phyloP scores from a whole-genome alignment of 129 eudicot genomes.

The Pseudognaphalium luteoalbum region DNA sequence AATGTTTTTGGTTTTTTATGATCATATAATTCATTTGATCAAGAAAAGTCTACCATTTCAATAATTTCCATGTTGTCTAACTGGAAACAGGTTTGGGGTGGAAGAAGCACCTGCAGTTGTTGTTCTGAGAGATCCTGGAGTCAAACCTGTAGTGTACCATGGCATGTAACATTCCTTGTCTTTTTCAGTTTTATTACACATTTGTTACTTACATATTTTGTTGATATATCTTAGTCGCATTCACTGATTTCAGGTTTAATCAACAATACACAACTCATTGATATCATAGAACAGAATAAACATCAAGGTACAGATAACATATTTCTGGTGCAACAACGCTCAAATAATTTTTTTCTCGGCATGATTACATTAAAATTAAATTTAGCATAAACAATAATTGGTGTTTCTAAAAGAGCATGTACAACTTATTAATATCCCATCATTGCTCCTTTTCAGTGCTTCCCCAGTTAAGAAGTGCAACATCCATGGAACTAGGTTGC shows the following conservation, averaged over 20 bases:
- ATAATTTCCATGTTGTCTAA: background rate
- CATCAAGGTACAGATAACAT: constrained; percentile 54
- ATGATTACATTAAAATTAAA: background rate
- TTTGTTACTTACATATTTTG: constrained; percentile 9
- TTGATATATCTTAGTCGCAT: constrained; percentile 15
- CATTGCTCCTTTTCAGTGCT: constrained; percentile 62
- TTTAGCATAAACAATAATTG: background rate
- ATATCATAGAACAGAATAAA: constrained; percentile 86
- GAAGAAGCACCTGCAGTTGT: constrained; percentile 97
- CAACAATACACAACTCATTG: constrained; percentile 63
- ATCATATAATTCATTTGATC: background rate
- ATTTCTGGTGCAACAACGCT: background rate
- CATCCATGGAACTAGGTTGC: constrained; percentile 89
- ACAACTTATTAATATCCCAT: background rate
- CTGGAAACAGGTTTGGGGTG: constrained; percentile 67
- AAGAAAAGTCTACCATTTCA: constrained; percentile 7
- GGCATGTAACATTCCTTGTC: constrained; percentile 42
- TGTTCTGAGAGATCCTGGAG: constrained; percentile 86
- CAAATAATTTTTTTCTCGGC: background rate
- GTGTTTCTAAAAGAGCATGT: background rate
- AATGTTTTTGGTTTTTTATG: background rate
- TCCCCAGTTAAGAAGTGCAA: constrained; percentile 84
- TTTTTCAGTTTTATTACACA: background rate
- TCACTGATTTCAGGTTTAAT: constrained; percentile 53
- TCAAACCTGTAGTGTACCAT: constrained; percentile 82